Evolutionary conservation across 176 grass and related monocot species (phyloP).

Genomic region (Juncus effusus): DNA sequence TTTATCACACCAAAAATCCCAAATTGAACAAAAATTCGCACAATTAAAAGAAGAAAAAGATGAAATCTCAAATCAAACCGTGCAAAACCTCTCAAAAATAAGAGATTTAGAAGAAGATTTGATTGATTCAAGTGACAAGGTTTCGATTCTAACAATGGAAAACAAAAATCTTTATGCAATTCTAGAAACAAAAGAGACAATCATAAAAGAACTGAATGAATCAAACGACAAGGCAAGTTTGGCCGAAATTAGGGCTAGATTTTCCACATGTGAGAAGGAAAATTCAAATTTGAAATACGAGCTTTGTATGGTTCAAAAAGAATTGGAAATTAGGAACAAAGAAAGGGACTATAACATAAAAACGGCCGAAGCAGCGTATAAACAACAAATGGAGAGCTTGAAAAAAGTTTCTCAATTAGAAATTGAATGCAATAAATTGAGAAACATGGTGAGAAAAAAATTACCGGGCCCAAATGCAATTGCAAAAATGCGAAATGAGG

Average conservation of each 20-base stretch:
- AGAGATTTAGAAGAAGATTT: slow-evolving; percentile 46
- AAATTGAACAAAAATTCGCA: slow-evolving; percentile 49
- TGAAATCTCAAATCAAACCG: slow-evolving; percentile 46
- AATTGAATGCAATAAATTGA: slow-evolving; percentile 74
- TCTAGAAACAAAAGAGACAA: slow-evolving; percentile 47
- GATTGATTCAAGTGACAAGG: slow-evolving; percentile 43
- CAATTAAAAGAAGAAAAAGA: slow-evolving; percentile 69
- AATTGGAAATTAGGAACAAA: slow-evolving; percentile 66
- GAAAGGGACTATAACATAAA: slow-evolving; percentile 63
- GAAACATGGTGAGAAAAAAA: slow-evolving; percentile 64
- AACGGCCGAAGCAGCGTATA: slow-evolving; percentile 57
- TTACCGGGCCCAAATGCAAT: slow-evolving; percentile 70
- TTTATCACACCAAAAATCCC: slow-evolving; percentile 34
- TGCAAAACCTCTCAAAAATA: slow-evolving; percentile 47
- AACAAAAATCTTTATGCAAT: slow-evolving; percentile 42
- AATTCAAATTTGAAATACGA: slow-evolving; percentile 61
- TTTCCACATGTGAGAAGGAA: slow-evolving; percentile 59
- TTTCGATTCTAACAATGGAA: slow-evolving; percentile 41
- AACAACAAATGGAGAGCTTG: slow-evolving; percentile 53
- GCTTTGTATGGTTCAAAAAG: slow-evolving; percentile 70
- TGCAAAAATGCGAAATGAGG: slow-evolving; percentile 77
- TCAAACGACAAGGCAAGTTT: slow-evolving; percentile 45
- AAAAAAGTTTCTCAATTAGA: slow-evolving; percentile 55
- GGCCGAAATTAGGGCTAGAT: slow-evolving; percentile 35
- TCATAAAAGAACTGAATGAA: slow-evolving; percentile 37